A percentile compares a stretch with the other conserved stretches of the same genome.
Evolutionary conservation across 2,329 filamentous ascomycete species (phyloP).

Genomic region (Trichophyton equinum): DNA sequence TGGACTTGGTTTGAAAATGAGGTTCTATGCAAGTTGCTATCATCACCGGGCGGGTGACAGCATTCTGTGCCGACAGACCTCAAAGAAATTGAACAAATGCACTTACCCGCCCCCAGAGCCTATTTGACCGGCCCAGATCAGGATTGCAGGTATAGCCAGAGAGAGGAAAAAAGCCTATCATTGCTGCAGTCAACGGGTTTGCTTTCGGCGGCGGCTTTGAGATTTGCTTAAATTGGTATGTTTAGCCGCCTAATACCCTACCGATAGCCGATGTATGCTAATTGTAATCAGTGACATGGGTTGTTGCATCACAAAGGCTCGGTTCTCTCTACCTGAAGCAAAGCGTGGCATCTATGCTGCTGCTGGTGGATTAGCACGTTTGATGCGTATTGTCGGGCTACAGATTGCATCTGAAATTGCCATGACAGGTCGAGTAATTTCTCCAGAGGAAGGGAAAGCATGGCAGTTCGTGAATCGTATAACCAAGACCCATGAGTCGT

Average conservation of each 20-base stretch:
- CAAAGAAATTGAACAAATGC: slow-evolving; percentile 29
- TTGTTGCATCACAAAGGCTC: slow-evolving; percentile 48
- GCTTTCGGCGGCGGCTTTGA: slow-evolving; percentile 68
- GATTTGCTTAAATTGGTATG: slow-evolving; percentile 76
- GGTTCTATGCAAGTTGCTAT: slow-evolving; percentile 30
- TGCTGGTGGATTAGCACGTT: slow-evolving; percentile 56
- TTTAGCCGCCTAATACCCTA: background rate
- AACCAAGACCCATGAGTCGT: slow-evolving; percentile 53
- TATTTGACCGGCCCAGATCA: slow-evolving; percentile 22
- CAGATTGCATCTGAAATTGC: slow-evolving; percentile 62
- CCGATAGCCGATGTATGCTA: background rate
- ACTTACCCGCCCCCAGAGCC: slow-evolving; percentile 17
- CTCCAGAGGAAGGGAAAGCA: slow-evolving; percentile 44
- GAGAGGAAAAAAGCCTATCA: slow-evolving; percentile 57
- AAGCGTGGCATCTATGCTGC: slow-evolving; percentile 57
- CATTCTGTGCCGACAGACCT: slow-evolving; percentile 36
- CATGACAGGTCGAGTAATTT: slow-evolving; percentile 49
- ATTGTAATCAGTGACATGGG: slow-evolving; percentile 51
- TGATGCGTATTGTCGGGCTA: slow-evolving; percentile 54
- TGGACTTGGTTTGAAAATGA: slow-evolving; percentile 32
- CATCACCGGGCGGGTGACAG: slow-evolving; percentile 33
- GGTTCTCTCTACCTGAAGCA: slow-evolving; percentile 60
- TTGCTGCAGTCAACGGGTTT: slow-evolving; percentile 66
- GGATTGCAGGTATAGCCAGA: slow-evolving; percentile 43
- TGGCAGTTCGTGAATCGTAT: slow-evolving; percentile 59